These are phyloP conservation scores for Aspergillus sp. DNA, from an alignment of 2,329 filamentous ascomycete genomes.

Conservation along the genomic window DNA sequence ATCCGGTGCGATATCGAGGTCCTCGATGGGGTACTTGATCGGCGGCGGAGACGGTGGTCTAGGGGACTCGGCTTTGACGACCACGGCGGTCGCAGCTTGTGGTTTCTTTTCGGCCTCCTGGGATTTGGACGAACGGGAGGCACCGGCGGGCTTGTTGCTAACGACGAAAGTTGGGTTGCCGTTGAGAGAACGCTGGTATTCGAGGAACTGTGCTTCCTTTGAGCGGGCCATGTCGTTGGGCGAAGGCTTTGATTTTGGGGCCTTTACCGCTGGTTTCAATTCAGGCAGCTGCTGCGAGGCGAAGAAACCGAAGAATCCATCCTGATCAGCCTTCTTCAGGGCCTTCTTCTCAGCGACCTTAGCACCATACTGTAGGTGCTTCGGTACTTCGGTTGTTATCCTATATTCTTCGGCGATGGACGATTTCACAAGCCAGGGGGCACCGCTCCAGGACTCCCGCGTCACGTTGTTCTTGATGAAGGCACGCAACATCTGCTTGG, in stretches of 20 bases:
- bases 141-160: constrained; percentile 27
- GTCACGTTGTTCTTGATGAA: constrained; percentile 96
- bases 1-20: constrained; percentile 75
- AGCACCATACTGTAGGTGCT: constrained; percentile 76
- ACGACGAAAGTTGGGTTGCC: constrained; percentile 44
- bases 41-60: constrained; percentile 67
- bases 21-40: constrained; percentile 94
- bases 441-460: constrained; percentile 90
- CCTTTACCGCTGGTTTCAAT: constrained; percentile 71
- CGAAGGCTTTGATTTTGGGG: constrained; percentile 59
- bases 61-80: constrained; percentile 50
- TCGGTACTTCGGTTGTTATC: constrained; percentile 82
- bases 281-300: constrained; percentile 63
- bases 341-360: constrained; percentile 77
- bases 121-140: constrained; percentile 31
- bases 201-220: constrained; percentile 48
- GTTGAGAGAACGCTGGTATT: constrained; percentile 49
- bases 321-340: constrained; percentile 57
- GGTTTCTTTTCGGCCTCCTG: constrained; percentile 35
- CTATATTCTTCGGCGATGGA: constrained; percentile 80
- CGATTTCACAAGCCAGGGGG: constrained; percentile 91
- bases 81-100: constrained; percentile 35
- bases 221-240: constrained; percentile 47
- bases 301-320: constrained; percentile 53
- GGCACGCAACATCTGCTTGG: constrained; percentile 86